Evolutionary conservation across 768 basidiomycete genomes (phyloP).

Genomic region (Crepidotus variabilis): DNA sequence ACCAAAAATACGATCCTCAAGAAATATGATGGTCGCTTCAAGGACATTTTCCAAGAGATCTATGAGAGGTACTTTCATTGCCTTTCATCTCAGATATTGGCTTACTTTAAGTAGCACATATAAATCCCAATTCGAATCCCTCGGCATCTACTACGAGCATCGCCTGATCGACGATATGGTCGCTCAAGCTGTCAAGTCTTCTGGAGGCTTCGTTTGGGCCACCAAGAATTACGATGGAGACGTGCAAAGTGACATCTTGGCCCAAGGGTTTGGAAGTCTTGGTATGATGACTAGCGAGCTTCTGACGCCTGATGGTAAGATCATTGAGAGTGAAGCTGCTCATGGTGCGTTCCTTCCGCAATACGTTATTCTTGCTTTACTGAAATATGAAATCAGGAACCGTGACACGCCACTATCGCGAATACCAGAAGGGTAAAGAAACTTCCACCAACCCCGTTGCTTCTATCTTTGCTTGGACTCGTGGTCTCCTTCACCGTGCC

Average conservation of each 20-base stretch:
- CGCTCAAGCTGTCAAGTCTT: constrained; percentile 94
- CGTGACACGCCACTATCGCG: constrained; percentile 95
- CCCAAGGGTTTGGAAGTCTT: constrained; percentile 93
- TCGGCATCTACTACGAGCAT: constrained; percentile 90
- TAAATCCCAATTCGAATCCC: constrained; percentile 63
- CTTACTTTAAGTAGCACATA: constrained; percentile 44
- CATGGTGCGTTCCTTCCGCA: constrained; percentile 51
- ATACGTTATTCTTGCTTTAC: background rate
- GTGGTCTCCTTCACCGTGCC: constrained; percentile 89
- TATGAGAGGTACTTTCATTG: constrained; percentile 57
- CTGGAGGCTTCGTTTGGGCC: constrained; percentile 86
- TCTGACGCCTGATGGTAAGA: constrained; percentile 89
- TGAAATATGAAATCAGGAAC: constrained; percentile 42
- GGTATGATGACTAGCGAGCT: constrained; percentile 99
- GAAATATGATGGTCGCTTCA: constrained; percentile 98
- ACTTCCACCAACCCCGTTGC: constrained; percentile 99
- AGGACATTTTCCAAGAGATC: constrained; percentile 98
- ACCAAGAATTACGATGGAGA: constrained; percentile 83
- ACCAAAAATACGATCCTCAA: constrained; percentile 98
- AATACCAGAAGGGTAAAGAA: constrained; percentile 95
- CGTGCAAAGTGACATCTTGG: constrained; percentile 89
- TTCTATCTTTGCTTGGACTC: constrained; percentile 98
- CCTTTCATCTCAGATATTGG: background rate
- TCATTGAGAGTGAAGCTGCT: constrained; percentile 94
- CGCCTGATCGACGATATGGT: constrained; percentile 98